Evolutionary conservation across 1,284 basidiomycete genomes (phyloP).

Genomic region (Laetiporus sulphureus): DNA sequence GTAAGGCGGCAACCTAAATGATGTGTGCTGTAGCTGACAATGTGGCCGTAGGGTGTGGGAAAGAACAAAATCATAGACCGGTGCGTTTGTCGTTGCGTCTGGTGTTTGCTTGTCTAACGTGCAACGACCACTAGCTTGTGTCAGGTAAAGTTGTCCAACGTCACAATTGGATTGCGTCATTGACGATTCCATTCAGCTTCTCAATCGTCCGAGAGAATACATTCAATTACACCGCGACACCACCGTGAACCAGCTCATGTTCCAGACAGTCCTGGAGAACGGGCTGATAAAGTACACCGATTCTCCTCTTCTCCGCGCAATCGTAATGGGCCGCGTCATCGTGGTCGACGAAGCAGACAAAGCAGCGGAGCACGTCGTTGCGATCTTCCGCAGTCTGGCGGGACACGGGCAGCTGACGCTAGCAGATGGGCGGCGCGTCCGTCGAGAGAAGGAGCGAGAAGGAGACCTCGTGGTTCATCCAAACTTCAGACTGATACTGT

Average conservation of each 20-base stretch:
- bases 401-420: conserved; percentile 57
- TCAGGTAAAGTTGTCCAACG: conserved; percentile 32
- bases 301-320: conserved; percentile 58
- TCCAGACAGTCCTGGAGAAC: conserved; percentile 50
- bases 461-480: conserved; percentile 54
- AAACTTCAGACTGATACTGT: conserved; percentile 54
- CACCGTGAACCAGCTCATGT: conserved; percentile 64
- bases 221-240: conserved; percentile 64
- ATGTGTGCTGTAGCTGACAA: not conserved
- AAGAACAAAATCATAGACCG: conserved; percentile 66
- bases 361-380: conserved; percentile 64
- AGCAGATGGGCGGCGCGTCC: conserved; percentile 52
- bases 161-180: not conserved
- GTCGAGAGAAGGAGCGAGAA: conserved; percentile 37
- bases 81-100: conserved; percentile 29
- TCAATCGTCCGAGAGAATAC: conserved; percentile 58
- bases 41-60: conserved; percentile 44
- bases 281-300: conserved; percentile 54
- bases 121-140: conserved; percentile 37
- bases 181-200: conserved; percentile 30
- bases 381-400: conserved; percentile 59
- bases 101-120: no score
- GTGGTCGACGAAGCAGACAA: conserved; percentile 68
- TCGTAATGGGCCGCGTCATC: conserved; percentile 50
- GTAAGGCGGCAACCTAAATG: conserved; percentile 24